These are phyloP conservation scores for Spinacia oleracea DNA, from an alignment of 179 eudicot species.

Conservation along the genomic window DNA sequence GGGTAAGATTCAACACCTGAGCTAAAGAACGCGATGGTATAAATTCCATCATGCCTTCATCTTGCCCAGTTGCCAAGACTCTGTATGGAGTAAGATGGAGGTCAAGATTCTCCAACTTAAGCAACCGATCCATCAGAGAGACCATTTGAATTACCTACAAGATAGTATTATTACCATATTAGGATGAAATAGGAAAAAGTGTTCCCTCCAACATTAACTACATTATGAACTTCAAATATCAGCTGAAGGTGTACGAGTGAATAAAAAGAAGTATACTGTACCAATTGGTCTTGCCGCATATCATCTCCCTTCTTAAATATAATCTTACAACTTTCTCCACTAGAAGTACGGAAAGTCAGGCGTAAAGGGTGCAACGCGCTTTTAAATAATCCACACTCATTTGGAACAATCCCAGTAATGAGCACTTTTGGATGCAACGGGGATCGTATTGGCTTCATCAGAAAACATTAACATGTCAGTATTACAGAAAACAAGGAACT, in stretches of 20 bases:
- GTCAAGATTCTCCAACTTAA: constrained; percentile 95
- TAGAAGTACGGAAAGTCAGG: constrained; percentile 75
- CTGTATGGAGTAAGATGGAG: constrained; percentile 91
- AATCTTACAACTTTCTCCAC: constrained; percentile 81
- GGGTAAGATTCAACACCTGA: constrained; percentile 49
- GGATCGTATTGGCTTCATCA: constrained; percentile 81
- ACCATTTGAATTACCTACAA: constrained; percentile 95
- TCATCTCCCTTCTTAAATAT: constrained; percentile 99
- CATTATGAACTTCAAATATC: background rate
- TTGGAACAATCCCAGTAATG: constrained; percentile 86
- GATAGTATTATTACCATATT: constrained; percentile 14
- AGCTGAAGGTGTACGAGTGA: constrained; percentile 17
- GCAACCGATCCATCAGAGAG: constrained; percentile 93
- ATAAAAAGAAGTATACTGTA: constrained; percentile 24
- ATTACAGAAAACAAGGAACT: background rate
- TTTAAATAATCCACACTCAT: constrained; percentile 89
- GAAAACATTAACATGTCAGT: constrained; percentile 23
- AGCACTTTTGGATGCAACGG: constrained; percentile 85
- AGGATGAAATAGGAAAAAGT: constrained; percentile 11
- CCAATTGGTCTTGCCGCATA: constrained; percentile 98
- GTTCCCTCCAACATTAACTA: constrained; percentile 2
- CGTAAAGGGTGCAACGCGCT: constrained; percentile 90
- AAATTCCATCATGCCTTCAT: constrained; percentile 99
- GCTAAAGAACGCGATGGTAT: constrained; percentile 94
- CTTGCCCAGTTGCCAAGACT: constrained; percentile 95